Evolutionary conservation across 2,329 filamentous ascomycete genomes (phyloP).

Genomic region (Coniosporium tulheliwenetii): DNA sequence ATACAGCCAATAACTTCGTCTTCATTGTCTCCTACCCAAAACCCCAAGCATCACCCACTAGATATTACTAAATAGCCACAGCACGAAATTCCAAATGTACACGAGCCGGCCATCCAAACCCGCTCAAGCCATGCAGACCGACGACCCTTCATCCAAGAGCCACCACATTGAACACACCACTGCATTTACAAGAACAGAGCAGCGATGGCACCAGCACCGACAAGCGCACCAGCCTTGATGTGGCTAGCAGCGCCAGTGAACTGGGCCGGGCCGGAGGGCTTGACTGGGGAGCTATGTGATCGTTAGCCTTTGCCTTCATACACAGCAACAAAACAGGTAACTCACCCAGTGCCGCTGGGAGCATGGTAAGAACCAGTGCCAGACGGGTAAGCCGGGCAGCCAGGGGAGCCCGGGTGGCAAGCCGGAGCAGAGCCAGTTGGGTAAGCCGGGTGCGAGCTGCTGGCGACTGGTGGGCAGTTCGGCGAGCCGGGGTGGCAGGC

Average conservation of each 20-base stretch:
- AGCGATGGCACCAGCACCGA: conserved; percentile 3
- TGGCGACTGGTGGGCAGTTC: too few species aligned
- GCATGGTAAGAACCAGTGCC: not conserved
- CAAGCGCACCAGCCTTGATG: conserved; percentile 1
- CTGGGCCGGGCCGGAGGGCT: not conserved
- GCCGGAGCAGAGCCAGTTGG: not conserved
- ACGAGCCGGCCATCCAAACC: too few species aligned
- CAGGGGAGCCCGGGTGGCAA: not conserved
- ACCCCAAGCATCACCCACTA: too few species aligned
- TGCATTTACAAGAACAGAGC: conserved; percentile 1
- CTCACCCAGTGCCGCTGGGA: not conserved
- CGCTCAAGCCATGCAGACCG: too few species aligned
- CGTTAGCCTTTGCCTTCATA: not conserved
- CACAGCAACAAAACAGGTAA: not conserved
- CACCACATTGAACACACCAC: too few species aligned
- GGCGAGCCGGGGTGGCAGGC: too few species aligned
- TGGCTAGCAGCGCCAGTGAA: conserved; percentile 3
- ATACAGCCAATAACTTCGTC: too few species aligned
- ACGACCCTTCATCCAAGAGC: too few species aligned
- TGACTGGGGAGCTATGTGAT: not conserved
- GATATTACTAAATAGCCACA: too few species aligned
- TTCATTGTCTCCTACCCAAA: too few species aligned
- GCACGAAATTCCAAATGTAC: too few species aligned
- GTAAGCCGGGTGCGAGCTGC: not conserved
- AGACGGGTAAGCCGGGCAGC: conserved; percentile 1